phyloP scores from a whole-genome alignment of 306 rosid genomes.

The Rubus parviflorus region DNA sequence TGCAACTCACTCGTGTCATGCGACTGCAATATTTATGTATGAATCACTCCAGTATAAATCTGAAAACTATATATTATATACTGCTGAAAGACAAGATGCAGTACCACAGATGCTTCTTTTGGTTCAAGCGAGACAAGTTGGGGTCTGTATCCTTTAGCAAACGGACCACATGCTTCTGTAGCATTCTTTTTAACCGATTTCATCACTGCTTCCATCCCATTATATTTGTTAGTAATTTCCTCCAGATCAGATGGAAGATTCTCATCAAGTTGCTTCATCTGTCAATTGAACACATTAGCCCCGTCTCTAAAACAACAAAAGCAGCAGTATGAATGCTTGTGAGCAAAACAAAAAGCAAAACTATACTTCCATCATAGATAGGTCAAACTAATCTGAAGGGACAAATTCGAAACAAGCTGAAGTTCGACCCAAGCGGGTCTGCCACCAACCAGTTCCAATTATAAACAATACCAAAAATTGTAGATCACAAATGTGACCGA shows the following conservation, averaged over 20 bases:
- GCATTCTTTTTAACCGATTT: conserved; percentile 25
- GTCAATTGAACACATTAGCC: conserved; percentile 36
- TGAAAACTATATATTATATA: not conserved
- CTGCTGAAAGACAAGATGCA: conserved; percentile 10
- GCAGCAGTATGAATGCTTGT: not conserved
- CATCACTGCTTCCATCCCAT: conserved; percentile 32
- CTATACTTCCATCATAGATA: not conserved
- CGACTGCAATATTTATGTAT: conserved; percentile 24
- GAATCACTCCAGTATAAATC: not conserved
- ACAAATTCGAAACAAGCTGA: not conserved
- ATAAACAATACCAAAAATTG: not conserved
- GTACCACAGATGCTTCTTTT: conserved; percentile 31
- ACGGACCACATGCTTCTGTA: conserved; percentile 4
- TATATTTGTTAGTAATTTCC: conserved; percentile 47
- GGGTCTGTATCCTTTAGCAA: conserved; percentile 16
- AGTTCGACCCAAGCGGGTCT: not conserved
- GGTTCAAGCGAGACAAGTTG: conserved; percentile 23
- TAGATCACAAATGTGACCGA: not conserved
- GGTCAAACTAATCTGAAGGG: not conserved
- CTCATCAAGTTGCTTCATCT: conserved; percentile 60
- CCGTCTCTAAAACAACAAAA: not conserved
- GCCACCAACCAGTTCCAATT: conserved; percentile 3
- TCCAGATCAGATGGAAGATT: conserved; percentile 58
- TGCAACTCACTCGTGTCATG: conserved; percentile 25
- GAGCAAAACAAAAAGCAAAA: not conserved